A percentile compares a stretch with the other conserved stretches of the same genome.
These are phyloP conservation scores for Imleria badia DNA, from an alignment of 768 basidiomycete genomes.

Conservation along the genomic window DNA sequence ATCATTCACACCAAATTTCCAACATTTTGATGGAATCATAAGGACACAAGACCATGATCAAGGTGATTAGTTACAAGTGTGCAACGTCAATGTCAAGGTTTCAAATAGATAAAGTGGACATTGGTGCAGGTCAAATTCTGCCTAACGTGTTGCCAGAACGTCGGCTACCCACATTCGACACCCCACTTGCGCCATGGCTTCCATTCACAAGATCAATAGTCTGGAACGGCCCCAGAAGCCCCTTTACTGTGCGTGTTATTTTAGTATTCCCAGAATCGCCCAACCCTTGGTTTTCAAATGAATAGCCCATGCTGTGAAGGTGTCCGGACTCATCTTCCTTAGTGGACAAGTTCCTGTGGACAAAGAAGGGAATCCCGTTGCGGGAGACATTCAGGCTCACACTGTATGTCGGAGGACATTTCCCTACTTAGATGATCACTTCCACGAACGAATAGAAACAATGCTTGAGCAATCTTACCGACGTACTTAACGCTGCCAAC, in stretches of 20 bases:
- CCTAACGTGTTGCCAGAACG: neutral
- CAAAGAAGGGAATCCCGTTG: slow-evolving; percentile 45
- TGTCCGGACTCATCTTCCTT: slow-evolving; percentile 57
- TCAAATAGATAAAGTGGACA: slow-evolving; percentile 4
- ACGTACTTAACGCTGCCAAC: slow-evolving; percentile 52
- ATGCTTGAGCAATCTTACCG: slow-evolving; percentile 54
- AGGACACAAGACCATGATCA: neutral
- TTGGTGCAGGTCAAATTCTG: neutral
- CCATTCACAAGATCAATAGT: slow-evolving; percentile 56
- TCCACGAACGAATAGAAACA: slow-evolving; percentile 41
- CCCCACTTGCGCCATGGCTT: slow-evolving; percentile 35
- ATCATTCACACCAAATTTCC: neutral
- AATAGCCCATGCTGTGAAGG: slow-evolving; percentile 56
- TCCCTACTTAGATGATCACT: neutral
- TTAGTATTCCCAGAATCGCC: neutral
- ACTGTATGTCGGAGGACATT: slow-evolving; percentile 40
- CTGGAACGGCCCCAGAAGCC: slow-evolving; percentile 37
- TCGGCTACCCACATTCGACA: neutral
- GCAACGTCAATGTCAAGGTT: neutral
- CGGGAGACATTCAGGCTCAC: slow-evolving; percentile 59
- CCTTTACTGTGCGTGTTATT: slow-evolving; percentile 12
- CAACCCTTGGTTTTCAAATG: neutral
- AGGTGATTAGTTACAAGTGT: neutral
- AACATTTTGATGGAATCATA: neutral
- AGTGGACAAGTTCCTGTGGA: slow-evolving; percentile 60